Percentiles rank a stretch among this genome's conserved stretches.
These are phyloP conservation scores for Didymella exigua DNA, from an alignment of 2,329 filamentous ascomycete genomes.

Conservation along the genomic window DNA sequence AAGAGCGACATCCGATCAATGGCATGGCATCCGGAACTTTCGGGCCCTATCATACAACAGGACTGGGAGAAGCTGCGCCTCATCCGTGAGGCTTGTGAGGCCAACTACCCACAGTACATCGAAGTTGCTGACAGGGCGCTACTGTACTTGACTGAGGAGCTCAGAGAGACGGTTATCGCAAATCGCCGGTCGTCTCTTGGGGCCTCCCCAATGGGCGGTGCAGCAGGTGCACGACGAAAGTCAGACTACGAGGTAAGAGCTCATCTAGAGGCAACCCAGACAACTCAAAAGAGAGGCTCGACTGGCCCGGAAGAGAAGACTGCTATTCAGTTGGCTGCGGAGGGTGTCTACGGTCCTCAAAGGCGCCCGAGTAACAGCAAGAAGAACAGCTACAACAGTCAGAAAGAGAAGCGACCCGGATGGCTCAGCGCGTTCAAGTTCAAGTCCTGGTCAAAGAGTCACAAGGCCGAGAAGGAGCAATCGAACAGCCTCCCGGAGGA, in stretches of 20 bases:
- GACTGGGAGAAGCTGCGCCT: slow-evolving; percentile 52
- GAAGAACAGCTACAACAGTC: slow-evolving; percentile 27
- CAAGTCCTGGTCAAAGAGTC: slow-evolving; percentile 35
- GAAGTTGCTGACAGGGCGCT: slow-evolving; percentile 51
- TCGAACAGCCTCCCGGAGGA: slow-evolving; percentile 29
- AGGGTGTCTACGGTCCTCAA: slow-evolving; percentile 24
- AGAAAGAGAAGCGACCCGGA: slow-evolving; percentile 39
- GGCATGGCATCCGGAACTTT: slow-evolving; percentile 56
- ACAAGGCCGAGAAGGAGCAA: slow-evolving; percentile 28
- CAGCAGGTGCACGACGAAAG: slow-evolving; percentile 26
- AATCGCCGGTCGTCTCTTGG: slow-evolving; percentile 25
- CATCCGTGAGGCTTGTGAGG: slow-evolving; percentile 51
- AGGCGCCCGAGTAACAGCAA: slow-evolving; percentile 16
- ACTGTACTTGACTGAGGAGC: slow-evolving; percentile 50
- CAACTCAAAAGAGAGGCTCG: not conserved
- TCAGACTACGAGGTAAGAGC: slow-evolving; percentile 30
- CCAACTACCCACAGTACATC: slow-evolving; percentile 54
- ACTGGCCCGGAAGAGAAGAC: slow-evolving; percentile 21
- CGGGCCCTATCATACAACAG: slow-evolving; percentile 35
- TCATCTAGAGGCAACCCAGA: slow-evolving; percentile 6
- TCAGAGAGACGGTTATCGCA: slow-evolving; percentile 34
- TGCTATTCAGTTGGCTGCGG: slow-evolving; percentile 30
- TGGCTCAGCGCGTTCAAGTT: slow-evolving; percentile 41
- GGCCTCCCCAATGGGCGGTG: slow-evolving; percentile 1
- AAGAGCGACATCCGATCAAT: slow-evolving; percentile 54